A percentile compares a stretch with the other conserved stretches of the same genome.
Evolutionary conservation across 2,329 filamentous ascomycete genomes (phyloP).

Genomic region (Talaromyces verruculosus): DNA sequence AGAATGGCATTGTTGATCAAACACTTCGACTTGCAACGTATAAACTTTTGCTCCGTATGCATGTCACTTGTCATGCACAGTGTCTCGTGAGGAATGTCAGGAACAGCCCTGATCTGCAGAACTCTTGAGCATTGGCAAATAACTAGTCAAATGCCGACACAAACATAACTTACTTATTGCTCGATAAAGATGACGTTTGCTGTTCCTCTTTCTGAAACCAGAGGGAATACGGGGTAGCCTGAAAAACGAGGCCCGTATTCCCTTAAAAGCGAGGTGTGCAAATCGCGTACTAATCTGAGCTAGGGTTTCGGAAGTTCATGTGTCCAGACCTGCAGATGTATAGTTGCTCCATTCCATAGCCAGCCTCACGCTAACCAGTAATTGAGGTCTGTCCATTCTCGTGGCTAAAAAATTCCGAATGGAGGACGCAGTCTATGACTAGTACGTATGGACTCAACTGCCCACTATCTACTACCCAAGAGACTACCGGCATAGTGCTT

Average conservation of each 20-base stretch:
- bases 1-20: conserved; percentile 1
- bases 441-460: neutral
- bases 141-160: neutral
- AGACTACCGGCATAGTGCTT: neutral
- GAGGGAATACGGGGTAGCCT: neutral
- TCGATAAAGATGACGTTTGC: neutral
- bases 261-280: neutral
- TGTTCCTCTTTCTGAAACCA: conserved; percentile 2
- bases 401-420: neutral
- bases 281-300: neutral
- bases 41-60: neutral
- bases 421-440: neutral
- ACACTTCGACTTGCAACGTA: neutral
- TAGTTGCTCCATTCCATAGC: neutral
- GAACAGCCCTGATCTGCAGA: conserved; percentile 2
- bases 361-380: neutral
- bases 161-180: neutral
- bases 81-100: neutral
- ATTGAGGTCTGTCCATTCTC: neutral
- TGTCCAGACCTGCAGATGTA: neutral
- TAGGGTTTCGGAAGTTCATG: conserved; percentile 1
- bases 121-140: neutral
- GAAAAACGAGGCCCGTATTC: too few relatives aligned
- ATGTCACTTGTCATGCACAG: conserved; percentile 1
- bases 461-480: neutral